Percentiles rank a stretch among this genome's conserved stretches.
Evolutionary conservation across 352 stramenopile species (phyloP).

Genomic region (Phytophthora foliorum): DNA sequence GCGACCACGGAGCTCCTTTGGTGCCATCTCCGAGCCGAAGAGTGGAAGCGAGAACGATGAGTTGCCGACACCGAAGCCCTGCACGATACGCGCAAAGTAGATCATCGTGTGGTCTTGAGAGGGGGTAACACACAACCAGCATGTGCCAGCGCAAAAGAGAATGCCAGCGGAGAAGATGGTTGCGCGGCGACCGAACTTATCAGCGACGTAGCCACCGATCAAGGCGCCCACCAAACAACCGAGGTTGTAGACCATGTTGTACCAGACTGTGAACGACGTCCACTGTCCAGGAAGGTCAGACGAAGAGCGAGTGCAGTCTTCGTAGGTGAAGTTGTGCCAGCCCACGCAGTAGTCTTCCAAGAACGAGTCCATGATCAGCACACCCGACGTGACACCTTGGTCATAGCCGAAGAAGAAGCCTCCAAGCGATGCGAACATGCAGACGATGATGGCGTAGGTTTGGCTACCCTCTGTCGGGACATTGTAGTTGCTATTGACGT

Average conservation of each 20-base stretch:
- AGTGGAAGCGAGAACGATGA: constrained; percentile 46
- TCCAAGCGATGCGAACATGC: constrained; percentile 39
- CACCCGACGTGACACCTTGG: constrained; percentile 42
- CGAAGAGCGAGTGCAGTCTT: constrained; percentile 31
- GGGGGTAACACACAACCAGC: constrained; percentile 37
- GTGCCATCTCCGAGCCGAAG: constrained; percentile 53
- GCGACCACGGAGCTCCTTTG: constrained; percentile 50
- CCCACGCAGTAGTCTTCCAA: constrained; percentile 49
- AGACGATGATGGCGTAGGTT: constrained; percentile 51
- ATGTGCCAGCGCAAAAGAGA: constrained; percentile 47
- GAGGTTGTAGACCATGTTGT: constrained; percentile 58
- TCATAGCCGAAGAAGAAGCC: constrained; percentile 53
- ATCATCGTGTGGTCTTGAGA: constrained; percentile 31
- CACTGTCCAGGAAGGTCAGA: constrained; percentile 42
- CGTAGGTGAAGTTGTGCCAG: constrained; percentile 53
- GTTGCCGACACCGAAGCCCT: constrained; percentile 46
- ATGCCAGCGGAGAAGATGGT: constrained; percentile 49
- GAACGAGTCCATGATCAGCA: constrained; percentile 53
- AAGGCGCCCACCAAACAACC: constrained; percentile 47
- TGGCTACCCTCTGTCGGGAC: constrained; percentile 37
- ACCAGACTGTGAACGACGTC: constrained; percentile 48
- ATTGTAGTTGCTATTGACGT: constrained; percentile 18
- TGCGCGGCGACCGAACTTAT: constrained; percentile 37
- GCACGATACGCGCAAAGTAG: constrained; percentile 44
- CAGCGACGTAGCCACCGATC: constrained; percentile 45